These are phyloP conservation scores for Colletotrichum sp. DNA, from an alignment of 2,329 filamentous ascomycete species.

Conservation along the genomic window DNA sequence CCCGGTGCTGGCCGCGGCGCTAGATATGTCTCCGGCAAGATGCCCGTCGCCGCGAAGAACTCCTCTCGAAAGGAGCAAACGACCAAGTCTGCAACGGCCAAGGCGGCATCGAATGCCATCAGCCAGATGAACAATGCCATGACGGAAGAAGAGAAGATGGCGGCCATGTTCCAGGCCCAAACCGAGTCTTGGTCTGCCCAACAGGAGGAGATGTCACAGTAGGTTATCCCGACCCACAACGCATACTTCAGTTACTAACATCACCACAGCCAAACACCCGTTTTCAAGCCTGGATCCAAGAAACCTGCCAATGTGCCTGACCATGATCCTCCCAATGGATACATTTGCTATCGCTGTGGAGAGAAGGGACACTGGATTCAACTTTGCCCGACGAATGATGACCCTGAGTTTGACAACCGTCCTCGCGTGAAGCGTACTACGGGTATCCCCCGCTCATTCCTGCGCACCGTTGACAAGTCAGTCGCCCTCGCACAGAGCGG, in stretches of 20 bases:
- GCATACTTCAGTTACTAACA: neutral
- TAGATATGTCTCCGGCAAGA: conserved; percentile 95
- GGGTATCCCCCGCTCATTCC: conserved; percentile 92
- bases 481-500: conserved; percentile 75
- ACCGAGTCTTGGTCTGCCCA: conserved; percentile 92
- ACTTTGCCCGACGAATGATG: conserved; percentile 96
- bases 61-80: conserved; percentile 69
- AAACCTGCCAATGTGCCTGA: conserved; percentile 81
- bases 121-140: conserved; percentile 76
- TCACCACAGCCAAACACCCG: conserved; percentile 64
- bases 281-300: conserved; percentile 66
- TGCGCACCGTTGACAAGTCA: conserved; percentile 95
- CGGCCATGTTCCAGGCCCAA: conserved; percentile 88
- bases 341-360: conserved; percentile 95
- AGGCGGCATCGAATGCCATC: conserved; percentile 62
- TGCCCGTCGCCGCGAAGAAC: conserved; percentile 88
- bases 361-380: conserved; percentile 99
- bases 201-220: conserved; percentile 91
- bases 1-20: conserved; percentile 89
- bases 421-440: conserved; percentile 95
- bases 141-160: conserved; percentile 93
- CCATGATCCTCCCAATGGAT: conserved; percentile 90
- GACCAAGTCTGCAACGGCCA: conserved; percentile 62
- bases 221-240: conserved; percentile 34
- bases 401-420: conserved; percentile 92